Evolutionary conservation across 2,329 filamentous ascomycete genomes (phyloP).

Genomic region (Pseudogymnoascus sp.): DNA sequence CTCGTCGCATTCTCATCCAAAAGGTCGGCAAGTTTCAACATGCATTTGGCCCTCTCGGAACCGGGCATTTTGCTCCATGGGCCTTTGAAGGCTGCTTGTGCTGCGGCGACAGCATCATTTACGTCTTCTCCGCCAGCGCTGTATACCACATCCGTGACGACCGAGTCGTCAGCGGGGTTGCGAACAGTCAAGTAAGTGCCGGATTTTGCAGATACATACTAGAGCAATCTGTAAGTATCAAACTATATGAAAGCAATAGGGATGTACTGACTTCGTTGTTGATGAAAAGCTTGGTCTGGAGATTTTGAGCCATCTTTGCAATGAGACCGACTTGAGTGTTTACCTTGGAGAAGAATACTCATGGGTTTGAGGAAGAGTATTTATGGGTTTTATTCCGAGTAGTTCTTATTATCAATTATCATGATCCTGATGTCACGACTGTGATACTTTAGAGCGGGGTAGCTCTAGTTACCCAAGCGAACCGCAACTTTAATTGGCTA

Average conservation of each 20-base stretch:
- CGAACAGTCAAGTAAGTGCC: slow-evolving; percentile 10
- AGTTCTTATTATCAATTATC: background rate
- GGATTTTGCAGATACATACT: slow-evolving; percentile 14
- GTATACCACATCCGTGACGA: slow-evolving; percentile 30
- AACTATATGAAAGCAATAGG: background rate
- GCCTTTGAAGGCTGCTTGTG: slow-evolving; percentile 35
- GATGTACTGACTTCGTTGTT: slow-evolving; percentile 34
- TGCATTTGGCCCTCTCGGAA: slow-evolving; percentile 33
- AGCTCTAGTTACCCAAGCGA: background rate
- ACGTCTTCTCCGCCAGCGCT: slow-evolving; percentile 31
- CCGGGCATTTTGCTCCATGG: slow-evolving; percentile 28
- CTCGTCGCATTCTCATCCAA: slow-evolving; percentile 55
- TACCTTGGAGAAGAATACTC: background rate
- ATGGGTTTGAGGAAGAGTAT: no score
- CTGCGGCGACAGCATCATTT: slow-evolving; percentile 41
- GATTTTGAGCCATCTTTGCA: background rate
- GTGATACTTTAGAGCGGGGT: background rate
- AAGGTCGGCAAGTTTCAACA: slow-evolving; percentile 57
- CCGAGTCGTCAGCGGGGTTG: slow-evolving; percentile 39
- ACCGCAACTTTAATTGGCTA: background rate
- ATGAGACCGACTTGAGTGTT: background rate
- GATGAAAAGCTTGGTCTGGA: slow-evolving; percentile 34
- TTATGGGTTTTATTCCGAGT: background rate
- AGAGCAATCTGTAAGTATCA: background rate
- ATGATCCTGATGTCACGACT: no score